Base-by-base conservation (phyloP, 495 filamentous ascomycete species). In the Aspergillus asperescens region DNA sequence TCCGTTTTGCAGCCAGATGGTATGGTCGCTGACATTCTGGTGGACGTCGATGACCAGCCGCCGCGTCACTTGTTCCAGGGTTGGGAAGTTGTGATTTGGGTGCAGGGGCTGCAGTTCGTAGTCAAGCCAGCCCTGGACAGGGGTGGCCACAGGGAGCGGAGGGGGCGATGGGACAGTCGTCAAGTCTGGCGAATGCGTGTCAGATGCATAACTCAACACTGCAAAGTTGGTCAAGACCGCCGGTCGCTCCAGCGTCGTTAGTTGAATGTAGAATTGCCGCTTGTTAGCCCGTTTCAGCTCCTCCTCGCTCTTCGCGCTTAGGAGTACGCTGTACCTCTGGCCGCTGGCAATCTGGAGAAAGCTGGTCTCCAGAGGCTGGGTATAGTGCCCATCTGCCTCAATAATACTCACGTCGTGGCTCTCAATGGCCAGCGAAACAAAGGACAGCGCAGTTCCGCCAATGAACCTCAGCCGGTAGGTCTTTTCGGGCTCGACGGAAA, bases 401-500 rank as follows among this genome's bases (percentile, higher is more conserved):
- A 85, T 74, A 40, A 85, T 70, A 1, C 78, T 44, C 18, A 72
- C 60, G 18, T 66, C 38, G 56, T 84, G 81, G 24, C 61, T 72
- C 46, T 82, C 77, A 38, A 83, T 66, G 1, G 62, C 80, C 39
- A 79, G 59, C 1, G 65, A 64, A 3, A 77, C 54, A 48, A 78
- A 72, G 0, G 77, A 77, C 19, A 84, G 63, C 3, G 78, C 76
- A 1, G 75, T 77, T 5, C 59, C 70, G 0, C 80, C 77, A 43
- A 84, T 75, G 59, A 78, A 74, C 35, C 81, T 71, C 46, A 83
- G 62, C 8, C 78, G 73, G 51, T 85, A 85, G 1, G 77, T 78
- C 58, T 76, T 81, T 25, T 68, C 74, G 0, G 80, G 75, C 19
- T 83, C 68, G 19, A 84, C 72, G 29, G 77, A 68, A 51, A 85